Conservation (phyloP, 2,329 filamentous ascomycete genomes). For the Amphichorda felina region DNA sequence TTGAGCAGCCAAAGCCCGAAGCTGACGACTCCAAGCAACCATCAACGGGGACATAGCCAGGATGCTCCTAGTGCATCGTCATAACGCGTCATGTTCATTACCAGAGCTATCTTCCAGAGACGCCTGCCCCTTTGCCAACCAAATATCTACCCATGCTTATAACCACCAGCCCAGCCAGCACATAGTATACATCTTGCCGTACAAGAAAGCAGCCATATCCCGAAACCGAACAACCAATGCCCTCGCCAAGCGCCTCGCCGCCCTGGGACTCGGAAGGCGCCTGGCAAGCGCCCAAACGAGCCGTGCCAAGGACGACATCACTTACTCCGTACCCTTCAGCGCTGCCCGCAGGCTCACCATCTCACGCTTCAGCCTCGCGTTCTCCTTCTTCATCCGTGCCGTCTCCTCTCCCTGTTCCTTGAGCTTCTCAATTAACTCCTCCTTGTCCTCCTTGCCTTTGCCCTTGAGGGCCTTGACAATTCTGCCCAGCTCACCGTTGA, state of each 20-base stretch:
- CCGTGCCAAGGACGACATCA: conserved; percentile 6
- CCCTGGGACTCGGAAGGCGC: neutral
- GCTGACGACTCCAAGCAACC: neutral
- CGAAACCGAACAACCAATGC: neutral
- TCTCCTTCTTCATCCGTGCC: conserved; percentile 71
- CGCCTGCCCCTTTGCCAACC: conserved; percentile 7
- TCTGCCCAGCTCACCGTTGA: conserved; percentile 82
- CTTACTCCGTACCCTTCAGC: conserved; percentile 31
- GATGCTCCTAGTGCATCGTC: too few relatives aligned
- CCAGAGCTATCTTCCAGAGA: neutral
- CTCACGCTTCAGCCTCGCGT: conserved; percentile 70
- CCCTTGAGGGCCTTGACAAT: conserved; percentile 65
- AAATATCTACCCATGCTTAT: neutral
- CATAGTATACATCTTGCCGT: neutral
- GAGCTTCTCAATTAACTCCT: conserved; percentile 61
- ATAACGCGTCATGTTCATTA: conserved; percentile 10
- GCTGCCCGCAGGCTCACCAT: conserved; percentile 56
- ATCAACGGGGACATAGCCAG: too few relatives aligned
- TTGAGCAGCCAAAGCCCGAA: conserved; percentile 27
- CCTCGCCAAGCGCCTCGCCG: neutral
- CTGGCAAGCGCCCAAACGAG: neutral
- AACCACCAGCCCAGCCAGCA: too few relatives aligned
- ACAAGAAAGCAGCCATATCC: neutral
- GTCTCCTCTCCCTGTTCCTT: conserved; percentile 69
- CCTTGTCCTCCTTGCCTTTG: conserved; percentile 64